These are phyloP conservation scores for Solanum tacnaense DNA, from an alignment of 257 asterid species.

Conservation along the genomic window DNA sequence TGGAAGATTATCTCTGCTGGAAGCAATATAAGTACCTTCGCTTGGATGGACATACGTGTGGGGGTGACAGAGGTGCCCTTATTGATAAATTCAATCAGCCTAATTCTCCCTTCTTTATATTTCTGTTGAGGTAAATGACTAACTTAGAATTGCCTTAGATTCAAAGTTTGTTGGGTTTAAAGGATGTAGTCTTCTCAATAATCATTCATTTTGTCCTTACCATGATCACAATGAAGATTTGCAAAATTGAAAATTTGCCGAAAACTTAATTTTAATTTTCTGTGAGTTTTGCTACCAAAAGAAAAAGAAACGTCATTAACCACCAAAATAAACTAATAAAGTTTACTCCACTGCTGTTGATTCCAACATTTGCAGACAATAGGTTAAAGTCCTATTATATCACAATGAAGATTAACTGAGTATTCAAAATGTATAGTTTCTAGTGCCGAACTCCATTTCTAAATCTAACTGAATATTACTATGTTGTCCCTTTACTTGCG, in stretches of 20 bases:
- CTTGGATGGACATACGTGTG: constrained; percentile 96
- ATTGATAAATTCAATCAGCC: constrained; percentile 79
- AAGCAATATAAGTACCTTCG: constrained; percentile 88
- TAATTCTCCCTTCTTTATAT: constrained; percentile 83
- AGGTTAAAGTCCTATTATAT: background rate
- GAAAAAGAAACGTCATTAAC: background rate
- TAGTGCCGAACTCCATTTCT: background rate
- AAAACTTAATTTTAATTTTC: background rate
- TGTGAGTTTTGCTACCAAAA: background rate
- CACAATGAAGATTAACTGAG: background rate
- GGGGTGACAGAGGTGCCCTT: constrained; percentile 96
- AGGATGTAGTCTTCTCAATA: background rate
- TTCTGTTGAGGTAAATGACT: constrained; percentile 79
- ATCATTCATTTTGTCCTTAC: background rate
- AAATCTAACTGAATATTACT: background rate
- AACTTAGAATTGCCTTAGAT: background rate
- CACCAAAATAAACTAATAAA: background rate
- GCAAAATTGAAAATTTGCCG: background rate
- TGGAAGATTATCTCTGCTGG: constrained; percentile 99
- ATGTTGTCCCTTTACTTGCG: background rate
- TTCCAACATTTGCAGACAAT: background rate
- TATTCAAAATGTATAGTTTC: background rate
- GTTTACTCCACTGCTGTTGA: background rate
- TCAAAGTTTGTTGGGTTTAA: background rate
- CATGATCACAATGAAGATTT: background rate